Percentiles rank a stretch among this genome's conserved stretches.
phyloP scores from a whole-genome alignment of 1,139 yeast species.

The Maudiozyma humilis region DNA sequence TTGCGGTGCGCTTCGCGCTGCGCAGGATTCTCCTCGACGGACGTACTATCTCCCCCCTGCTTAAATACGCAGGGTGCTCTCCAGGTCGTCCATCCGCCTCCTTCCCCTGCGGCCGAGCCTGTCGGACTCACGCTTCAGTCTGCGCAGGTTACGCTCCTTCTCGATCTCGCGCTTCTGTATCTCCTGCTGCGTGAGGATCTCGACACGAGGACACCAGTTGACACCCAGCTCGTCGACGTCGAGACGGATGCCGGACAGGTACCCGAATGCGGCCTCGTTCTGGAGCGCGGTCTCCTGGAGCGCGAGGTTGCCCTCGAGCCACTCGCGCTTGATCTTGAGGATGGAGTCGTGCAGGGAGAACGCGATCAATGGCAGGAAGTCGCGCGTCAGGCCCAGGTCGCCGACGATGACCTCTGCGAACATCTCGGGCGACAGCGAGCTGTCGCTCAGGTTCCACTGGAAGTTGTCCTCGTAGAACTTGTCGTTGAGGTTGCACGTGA shows the following conservation, averaged over 20 bases:
- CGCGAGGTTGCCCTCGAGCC: constrained; percentile 62
- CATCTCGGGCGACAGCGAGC: constrained; percentile 60
- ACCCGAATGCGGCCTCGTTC: constrained; percentile 51
- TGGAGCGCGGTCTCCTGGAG: constrained; percentile 40
- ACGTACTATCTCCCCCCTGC: too few species aligned
- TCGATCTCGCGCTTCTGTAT: constrained; percentile 93
- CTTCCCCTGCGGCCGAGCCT: constrained; percentile 40
- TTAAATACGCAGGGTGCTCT: constrained; percentile 9
- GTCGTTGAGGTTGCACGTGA: constrained; percentile 77
- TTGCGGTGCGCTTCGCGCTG: too few species aligned
- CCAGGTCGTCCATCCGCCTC: constrained; percentile 51
- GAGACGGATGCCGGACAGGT: constrained; percentile 56
- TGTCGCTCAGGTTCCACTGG: constrained; percentile 74
- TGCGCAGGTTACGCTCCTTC: constrained; percentile 81
- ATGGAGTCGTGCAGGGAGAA: constrained; percentile 79
- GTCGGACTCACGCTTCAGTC: constrained; percentile 81
- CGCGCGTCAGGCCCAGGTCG: constrained; percentile 78
- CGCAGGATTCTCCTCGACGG: too few species aligned
- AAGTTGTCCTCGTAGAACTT: constrained; percentile 84
- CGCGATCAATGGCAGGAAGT: constrained; percentile 84
- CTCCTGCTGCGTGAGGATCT: constrained; percentile 81
- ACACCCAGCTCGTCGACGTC: constrained; percentile 57
- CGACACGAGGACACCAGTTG: constrained; percentile 86
- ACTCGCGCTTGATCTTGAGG: constrained; percentile 69
- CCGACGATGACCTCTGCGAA: constrained; percentile 77